Conservation (phyloP, 2,329 filamentous ascomycete genomes). For the Neofusicoccum ribis region DNA sequence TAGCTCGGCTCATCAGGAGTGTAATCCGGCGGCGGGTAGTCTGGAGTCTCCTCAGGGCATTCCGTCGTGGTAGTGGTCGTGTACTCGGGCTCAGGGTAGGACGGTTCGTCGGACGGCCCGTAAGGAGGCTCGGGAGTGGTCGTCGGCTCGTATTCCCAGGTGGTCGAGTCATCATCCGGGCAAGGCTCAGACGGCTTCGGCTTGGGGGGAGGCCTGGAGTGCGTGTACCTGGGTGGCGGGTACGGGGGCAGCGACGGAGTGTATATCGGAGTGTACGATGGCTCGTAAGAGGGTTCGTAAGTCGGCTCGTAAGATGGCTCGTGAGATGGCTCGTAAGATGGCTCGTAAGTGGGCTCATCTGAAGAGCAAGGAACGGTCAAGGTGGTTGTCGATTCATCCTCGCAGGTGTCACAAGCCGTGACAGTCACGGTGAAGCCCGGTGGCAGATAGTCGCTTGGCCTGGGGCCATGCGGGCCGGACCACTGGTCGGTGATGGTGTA, state of each 20-base stretch:
- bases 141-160: background rate
- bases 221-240: too few relatives aligned
- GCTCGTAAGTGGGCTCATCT: too few relatives aligned
- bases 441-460: background rate
- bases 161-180: too few relatives aligned
- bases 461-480: background rate
- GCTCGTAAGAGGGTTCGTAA: too few relatives aligned
- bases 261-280: too few relatives aligned
- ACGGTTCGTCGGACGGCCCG: too few relatives aligned
- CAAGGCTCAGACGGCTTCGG: too few relatives aligned
- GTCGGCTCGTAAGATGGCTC: too few relatives aligned
- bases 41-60: background rate
- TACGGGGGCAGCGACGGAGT: too few relatives aligned
- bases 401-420: background rate
- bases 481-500: slow-evolving; percentile 1
- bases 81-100: background rate
- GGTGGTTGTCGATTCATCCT: background rate
- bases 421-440: background rate
- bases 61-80: background rate
- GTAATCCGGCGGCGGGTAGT: background rate
- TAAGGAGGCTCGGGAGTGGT: background rate
- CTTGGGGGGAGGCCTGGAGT: too few relatives aligned
- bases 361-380: background rate
- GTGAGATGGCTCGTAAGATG: too few relatives aligned
- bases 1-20: background rate